Evolutionary conservation across 305 asterid genomes (phyloP).

Genomic region (Caryopteris hybrid): DNA sequence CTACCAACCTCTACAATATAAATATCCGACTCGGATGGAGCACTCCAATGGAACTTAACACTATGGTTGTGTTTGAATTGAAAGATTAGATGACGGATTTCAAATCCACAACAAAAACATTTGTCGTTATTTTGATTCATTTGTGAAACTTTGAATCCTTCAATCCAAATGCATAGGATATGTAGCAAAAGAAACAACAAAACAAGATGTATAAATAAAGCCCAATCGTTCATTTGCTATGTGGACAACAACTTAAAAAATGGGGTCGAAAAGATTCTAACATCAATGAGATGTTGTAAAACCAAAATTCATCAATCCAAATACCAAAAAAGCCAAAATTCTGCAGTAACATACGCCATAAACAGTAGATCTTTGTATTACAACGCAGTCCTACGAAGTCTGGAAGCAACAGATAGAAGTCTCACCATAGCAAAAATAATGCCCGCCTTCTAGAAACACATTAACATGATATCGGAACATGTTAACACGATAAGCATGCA

Average conservation of each 20-base stretch:
- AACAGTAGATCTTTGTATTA: background rate
- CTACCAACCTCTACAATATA: too few relatives aligned
- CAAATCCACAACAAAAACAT: too few relatives aligned
- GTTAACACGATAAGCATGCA: slow-evolving; percentile 16
- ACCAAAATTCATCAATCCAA: background rate
- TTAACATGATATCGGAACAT: slow-evolving; percentile 11
- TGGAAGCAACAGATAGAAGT: slow-evolving; percentile 1
- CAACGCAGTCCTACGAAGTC: background rate
- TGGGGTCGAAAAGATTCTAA: background rate
- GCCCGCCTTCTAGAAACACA: slow-evolving; percentile 4
- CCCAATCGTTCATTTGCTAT: background rate
- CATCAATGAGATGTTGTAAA: background rate
- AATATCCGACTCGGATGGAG: too few relatives aligned
- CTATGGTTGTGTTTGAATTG: too few relatives aligned
- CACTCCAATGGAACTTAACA: too few relatives aligned
- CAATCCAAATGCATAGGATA: too few relatives aligned
- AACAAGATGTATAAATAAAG: too few relatives aligned
- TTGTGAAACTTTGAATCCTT: too few relatives aligned
- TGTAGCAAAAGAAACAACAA: too few relatives aligned
- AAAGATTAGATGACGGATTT: too few relatives aligned
- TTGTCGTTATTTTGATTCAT: too few relatives aligned
- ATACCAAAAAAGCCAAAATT: slow-evolving; percentile 12
- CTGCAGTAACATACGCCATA: background rate
- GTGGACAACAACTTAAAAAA: background rate
- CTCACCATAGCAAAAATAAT: slow-evolving; percentile 9